phyloP scores from a whole-genome alignment of 108 stramenopile species.

The Cyclotella sp. region DNA sequence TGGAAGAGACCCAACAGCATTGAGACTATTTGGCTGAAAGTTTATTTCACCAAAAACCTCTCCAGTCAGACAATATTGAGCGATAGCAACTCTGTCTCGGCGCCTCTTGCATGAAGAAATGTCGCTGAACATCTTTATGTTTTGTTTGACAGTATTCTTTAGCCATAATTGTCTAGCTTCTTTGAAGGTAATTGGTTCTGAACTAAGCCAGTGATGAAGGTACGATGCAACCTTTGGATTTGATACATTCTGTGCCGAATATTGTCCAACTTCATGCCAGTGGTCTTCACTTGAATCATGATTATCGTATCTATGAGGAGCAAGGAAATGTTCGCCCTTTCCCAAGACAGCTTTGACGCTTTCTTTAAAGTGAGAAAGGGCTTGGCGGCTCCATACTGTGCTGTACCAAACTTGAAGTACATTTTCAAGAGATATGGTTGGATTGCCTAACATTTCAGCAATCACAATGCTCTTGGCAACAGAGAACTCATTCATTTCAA shows the following conservation, averaged over 20 bases:
- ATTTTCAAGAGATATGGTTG: background rate
- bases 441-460: background rate
- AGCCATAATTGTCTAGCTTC: conserved; percentile 6
- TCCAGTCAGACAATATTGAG: background rate
- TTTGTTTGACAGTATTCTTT: background rate
- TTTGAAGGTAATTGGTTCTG: background rate
- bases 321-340: background rate
- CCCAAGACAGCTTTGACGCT: background rate
- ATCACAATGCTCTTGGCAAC: conserved; percentile 7
- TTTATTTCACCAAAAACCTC: conserved; percentile 6
- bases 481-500: conserved; percentile 10
- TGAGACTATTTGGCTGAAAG: conserved; percentile 5
- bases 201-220: conserved; percentile 3
- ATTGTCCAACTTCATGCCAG: background rate
- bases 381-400: background rate
- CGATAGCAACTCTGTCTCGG: background rate
- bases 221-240: conserved; percentile 1
- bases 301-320: too few relatives aligned
- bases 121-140: background rate
- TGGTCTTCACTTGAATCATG: too few relatives aligned
- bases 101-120: conserved; percentile 13
- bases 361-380: background rate
- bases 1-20: conserved; percentile 6
- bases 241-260: background rate
- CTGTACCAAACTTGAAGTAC: conserved; percentile 2